phyloP scores from a whole-genome alignment of 306 rosid species.

The Cucurbita moschata region DNA sequence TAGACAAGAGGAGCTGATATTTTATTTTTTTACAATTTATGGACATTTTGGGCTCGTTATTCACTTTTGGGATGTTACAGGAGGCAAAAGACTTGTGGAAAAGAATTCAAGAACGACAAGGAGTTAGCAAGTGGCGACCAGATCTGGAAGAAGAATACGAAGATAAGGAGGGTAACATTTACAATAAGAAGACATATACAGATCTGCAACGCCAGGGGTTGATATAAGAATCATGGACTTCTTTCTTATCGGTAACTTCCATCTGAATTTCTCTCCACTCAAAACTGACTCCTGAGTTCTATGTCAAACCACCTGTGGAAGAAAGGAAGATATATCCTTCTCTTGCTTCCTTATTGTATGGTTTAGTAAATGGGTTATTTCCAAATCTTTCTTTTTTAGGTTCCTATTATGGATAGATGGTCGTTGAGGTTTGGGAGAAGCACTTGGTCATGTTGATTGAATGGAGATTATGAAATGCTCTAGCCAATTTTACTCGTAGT shows the following conservation, averaged over 20 bases:
- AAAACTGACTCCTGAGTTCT: background rate
- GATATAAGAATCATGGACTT: slow-evolving; percentile 24
- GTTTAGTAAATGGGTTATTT: background rate
- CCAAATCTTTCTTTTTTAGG: background rate
- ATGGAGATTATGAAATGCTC: background rate
- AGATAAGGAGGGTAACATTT: slow-evolving; percentile 94
- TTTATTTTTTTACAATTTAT: background rate
- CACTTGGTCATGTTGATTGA: background rate
- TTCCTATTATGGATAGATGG: background rate
- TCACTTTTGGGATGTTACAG: slow-evolving; percentile 26
- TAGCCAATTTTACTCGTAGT: background rate
- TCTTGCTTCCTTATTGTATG: background rate
- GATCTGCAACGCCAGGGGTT: slow-evolving; percentile 96
- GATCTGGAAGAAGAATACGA: slow-evolving; percentile 98
- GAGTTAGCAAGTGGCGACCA: slow-evolving; percentile 94
- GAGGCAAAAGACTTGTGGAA: slow-evolving; percentile 96
- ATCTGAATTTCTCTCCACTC: background rate
- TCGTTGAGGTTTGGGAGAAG: background rate
- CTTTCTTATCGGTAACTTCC: background rate
- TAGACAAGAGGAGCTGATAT: background rate
- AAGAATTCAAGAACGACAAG: slow-evolving; percentile 80
- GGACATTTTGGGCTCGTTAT: background rate
- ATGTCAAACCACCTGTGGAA: background rate
- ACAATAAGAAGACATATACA: slow-evolving; percentile 88
- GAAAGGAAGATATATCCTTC: background rate